Percentiles rank a stretch among this genome's conserved stretches.
Evolutionary conservation across 495 filamentous ascomycete genomes (phyloP).

Genomic region (Penicillium atrosanguineum): DNA sequence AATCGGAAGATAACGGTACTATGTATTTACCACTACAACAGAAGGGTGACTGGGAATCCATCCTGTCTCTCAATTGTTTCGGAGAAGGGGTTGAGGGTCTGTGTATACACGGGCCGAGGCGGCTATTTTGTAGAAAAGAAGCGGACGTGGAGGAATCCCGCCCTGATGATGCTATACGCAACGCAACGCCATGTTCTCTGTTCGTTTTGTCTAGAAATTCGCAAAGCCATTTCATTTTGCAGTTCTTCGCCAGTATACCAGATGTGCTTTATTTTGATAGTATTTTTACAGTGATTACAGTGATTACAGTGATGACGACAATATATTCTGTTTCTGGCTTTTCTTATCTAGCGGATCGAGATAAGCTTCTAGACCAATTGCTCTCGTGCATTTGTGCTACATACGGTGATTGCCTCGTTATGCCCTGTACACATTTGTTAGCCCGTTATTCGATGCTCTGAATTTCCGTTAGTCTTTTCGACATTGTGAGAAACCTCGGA

Average conservation of each 20-base stretch:
- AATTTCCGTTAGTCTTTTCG: not conserved
- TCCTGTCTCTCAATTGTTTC: not conserved
- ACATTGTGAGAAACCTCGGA: too few relatives aligned
- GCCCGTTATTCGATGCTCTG: not conserved
- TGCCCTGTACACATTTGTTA: not conserved
- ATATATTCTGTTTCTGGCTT: not conserved
- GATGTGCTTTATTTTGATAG: not conserved
- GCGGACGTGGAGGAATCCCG: slow-evolving; percentile 19
- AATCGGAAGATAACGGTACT: not conserved
- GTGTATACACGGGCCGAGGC: slow-evolving; percentile 4
- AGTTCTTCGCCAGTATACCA: slow-evolving; percentile 13
- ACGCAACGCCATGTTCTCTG: slow-evolving; percentile 21
- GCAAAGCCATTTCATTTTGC: slow-evolving; percentile 20
- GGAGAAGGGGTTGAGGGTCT: not conserved
- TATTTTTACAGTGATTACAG: not conserved
- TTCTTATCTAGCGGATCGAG: not conserved
- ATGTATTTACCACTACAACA: not conserved
- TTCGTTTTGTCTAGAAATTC: slow-evolving; percentile 23
- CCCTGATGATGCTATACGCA: slow-evolving; percentile 33
- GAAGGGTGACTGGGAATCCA: not conserved
- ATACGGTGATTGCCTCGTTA: not conserved
- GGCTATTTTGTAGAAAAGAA: slow-evolving; percentile 26
- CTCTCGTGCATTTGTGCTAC: not conserved
- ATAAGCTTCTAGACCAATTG: not conserved
- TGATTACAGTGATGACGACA: not conserved